phyloP scores from a whole-genome alignment of 345 rosid genomes.

The Gossypium ekmanianum region DNA sequence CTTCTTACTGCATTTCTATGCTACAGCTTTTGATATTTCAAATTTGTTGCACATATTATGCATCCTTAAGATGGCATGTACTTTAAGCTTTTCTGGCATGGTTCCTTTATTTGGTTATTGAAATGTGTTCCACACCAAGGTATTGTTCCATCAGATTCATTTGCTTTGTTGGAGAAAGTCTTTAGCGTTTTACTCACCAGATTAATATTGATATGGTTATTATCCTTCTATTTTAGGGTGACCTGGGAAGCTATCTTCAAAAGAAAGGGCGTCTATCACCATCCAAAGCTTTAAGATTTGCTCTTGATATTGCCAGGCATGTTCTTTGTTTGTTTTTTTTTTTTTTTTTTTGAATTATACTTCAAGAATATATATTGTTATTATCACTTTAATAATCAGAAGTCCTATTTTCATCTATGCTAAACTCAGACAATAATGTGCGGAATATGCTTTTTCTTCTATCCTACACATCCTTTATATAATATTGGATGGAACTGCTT shows the following conservation, averaged over 20 bases:
- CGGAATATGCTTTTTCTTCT: conserved; percentile 11
- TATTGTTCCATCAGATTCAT: background rate
- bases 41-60: background rate
- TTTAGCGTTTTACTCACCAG: background rate
- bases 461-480: background rate
- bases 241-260: conserved; percentile 68
- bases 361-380: background rate
- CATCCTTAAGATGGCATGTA: background rate
- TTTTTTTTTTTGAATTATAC: conserved; percentile 10
- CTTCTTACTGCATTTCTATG: background rate
- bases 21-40: conserved; percentile 9
- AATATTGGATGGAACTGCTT: background rate
- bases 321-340: conserved; percentile 6
- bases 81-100: background rate
- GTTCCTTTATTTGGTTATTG: conserved; percentile 2
- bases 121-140: background rate
- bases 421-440: background rate
- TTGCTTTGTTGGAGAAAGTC: background rate
- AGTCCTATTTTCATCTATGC: background rate
- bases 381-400: background rate
- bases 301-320: conserved; percentile 90
- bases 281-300: conserved; percentile 71
- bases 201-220: conserved; percentile 3
- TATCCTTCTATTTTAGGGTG: conserved; percentile 59
- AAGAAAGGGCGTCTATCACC: conserved; percentile 89